Evolutionary conservation across 1,139 yeast genomes (phyloP).

Genomic region (Suhomyces yuchorum): DNA sequence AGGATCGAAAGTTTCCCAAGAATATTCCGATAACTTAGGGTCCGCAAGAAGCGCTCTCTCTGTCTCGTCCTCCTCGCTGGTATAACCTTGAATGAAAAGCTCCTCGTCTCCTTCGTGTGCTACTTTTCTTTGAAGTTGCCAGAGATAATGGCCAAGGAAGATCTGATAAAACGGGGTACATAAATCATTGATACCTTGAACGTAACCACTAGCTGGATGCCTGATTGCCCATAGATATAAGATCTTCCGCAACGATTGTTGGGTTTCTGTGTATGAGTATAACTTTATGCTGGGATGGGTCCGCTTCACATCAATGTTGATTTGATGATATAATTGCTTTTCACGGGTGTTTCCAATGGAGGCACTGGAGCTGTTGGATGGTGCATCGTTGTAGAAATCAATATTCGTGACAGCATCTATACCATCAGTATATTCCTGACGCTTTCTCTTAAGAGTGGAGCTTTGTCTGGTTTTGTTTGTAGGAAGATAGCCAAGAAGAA

Average conservation of each 20-base stretch:
- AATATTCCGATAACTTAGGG: conserved; percentile 26
- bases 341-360: conserved; percentile 45
- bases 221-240: conserved; percentile 94
- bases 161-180: conserved; percentile 94
- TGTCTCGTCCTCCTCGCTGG: conserved; percentile 31
- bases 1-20: conserved; percentile 60
- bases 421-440: conserved; percentile 85
- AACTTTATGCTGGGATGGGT: conserved; percentile 85
- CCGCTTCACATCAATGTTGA: conserved; percentile 91
- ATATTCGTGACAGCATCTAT: conserved; percentile 33
- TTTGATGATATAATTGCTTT: conserved; percentile 91
- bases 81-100: conserved; percentile 41
- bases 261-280: conserved; percentile 71
- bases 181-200: conserved; percentile 96
- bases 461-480: conserved; percentile 77
- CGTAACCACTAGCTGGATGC: conserved; percentile 98
- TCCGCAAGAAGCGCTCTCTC: conserved; percentile 34
- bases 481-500: conserved; percentile 86
- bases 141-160: conserved; percentile 70
- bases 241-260: conserved; percentile 75
- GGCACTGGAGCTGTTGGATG: conserved; percentile 38
- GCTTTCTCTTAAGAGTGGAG: conserved; percentile 69
- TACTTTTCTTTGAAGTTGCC: conserved; percentile 41
- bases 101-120: conserved; percentile 30
- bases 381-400: conserved; percentile 52